A percentile compares a stretch with the other conserved stretches of the same genome.
Conservation (phyloP, 176 grass and related monocot species). For the Tuctoria greenei region DNA sequence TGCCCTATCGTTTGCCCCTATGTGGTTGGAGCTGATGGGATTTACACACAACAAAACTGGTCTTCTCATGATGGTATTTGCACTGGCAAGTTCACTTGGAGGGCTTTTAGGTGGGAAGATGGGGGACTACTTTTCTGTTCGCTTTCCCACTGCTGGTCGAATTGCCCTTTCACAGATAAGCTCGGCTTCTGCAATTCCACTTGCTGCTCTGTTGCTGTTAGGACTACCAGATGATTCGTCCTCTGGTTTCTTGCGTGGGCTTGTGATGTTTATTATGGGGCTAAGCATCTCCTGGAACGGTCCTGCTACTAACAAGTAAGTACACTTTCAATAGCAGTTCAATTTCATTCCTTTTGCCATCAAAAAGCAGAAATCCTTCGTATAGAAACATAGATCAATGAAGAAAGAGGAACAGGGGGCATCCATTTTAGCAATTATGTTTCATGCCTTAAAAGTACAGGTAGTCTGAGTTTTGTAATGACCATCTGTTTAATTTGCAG, state of each 20-base stretch:
- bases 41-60: constrained; percentile 62
- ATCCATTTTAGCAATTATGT: not conserved
- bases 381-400: not conserved
- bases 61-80: constrained; percentile 45
- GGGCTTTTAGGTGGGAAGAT: constrained; percentile 73
- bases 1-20: constrained; percentile 62
- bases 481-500: constrained; percentile 45
- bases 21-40: constrained; percentile 86
- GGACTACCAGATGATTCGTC: constrained; percentile 59
- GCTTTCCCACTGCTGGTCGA: constrained; percentile 58
- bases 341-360: not conserved
- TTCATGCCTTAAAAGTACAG: not conserved
- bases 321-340: not conserved
- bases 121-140: constrained; percentile 61
- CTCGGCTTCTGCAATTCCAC: constrained; percentile 72
- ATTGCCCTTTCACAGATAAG: constrained; percentile 85
- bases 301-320: constrained; percentile 94
- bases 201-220: constrained; percentile 65
- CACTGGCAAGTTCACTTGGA: constrained; percentile 62
- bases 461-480: not conserved
- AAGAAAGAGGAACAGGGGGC: not conserved
- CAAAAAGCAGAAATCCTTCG: too few relatives aligned
- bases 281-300: constrained; percentile 86
- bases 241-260: constrained; percentile 48
- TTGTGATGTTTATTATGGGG: constrained; percentile 88